These are phyloP conservation scores for Xylaria scruposa DNA, from an alignment of 495 filamentous ascomycete genomes.

Conservation along the genomic window DNA sequence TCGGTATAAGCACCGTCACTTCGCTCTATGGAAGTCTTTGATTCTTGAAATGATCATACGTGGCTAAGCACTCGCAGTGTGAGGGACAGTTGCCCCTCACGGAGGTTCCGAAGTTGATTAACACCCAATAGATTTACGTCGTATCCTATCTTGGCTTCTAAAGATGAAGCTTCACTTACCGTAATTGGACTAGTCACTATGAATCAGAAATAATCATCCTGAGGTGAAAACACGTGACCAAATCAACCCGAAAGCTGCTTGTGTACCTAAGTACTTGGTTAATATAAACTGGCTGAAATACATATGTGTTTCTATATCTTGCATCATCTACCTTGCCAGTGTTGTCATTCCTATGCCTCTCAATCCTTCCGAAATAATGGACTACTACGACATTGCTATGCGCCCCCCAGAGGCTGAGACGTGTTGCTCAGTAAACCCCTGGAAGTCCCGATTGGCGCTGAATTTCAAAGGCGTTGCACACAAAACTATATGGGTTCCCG, in stretches of 20 bases:
- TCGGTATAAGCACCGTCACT: neutral
- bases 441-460: conserved; percentile 65
- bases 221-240: neutral
- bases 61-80: neutral
- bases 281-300: neutral
- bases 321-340: neutral
- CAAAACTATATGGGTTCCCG: conserved; percentile 55
- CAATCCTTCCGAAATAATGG: neutral
- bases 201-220: neutral
- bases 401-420: conserved; percentile 39
- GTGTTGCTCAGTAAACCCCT: conserved; percentile 60
- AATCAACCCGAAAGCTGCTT: neutral
- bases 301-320: neutral
- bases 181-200: neutral
- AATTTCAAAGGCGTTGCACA: conserved; percentile 64
- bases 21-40: neutral
- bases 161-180: neutral
- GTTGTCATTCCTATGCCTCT: neutral
- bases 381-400: conserved; percentile 65
- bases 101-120: conserved; percentile 34
- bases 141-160: neutral
- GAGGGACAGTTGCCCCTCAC: neutral
- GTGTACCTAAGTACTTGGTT: neutral
- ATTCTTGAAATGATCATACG: neutral
- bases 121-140: neutral